Conservation (phyloP, 148 eudicot species). For the Cornus kousa region DNA sequence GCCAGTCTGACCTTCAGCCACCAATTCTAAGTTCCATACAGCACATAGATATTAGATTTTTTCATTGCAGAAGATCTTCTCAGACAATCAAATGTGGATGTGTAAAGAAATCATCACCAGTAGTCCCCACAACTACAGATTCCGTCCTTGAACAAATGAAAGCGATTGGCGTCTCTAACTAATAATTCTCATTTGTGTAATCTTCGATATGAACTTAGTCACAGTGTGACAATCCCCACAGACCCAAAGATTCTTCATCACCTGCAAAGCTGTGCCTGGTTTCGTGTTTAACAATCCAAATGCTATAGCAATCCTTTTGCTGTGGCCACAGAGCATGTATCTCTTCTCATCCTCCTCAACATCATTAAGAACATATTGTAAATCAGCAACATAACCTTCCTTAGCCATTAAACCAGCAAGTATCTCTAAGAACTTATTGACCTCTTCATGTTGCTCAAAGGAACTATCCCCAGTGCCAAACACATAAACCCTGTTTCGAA, state of each 20-base stretch:
- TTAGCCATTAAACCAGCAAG: conserved; percentile 24
- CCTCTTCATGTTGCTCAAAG: conserved; percentile 33
- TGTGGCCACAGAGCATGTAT: conserved; percentile 33
- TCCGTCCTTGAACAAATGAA: conserved; percentile 42
- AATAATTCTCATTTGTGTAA: conserved; percentile 29
- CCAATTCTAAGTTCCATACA: neutral
- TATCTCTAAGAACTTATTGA: conserved; percentile 22
- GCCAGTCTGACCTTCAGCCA: conserved; percentile 1
- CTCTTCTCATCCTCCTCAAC: conserved; percentile 38
- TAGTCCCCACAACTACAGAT: conserved; percentile 33
- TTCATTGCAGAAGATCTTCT: neutral
- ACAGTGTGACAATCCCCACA: conserved; percentile 37
- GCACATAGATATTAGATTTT: neutral
- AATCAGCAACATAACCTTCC: conserved; percentile 31
- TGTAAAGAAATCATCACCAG: conserved; percentile 21
- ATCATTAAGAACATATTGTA: conserved; percentile 33
- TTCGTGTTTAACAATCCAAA: conserved; percentile 35
- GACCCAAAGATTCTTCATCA: conserved; percentile 32
- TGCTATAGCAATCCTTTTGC: conserved; percentile 39
- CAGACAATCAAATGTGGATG: neutral
- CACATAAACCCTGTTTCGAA: conserved; percentile 25
- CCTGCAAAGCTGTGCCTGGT: conserved; percentile 26
- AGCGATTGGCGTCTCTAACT: conserved; percentile 41
- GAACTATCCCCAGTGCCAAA: conserved; percentile 30
- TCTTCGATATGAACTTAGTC: conserved; percentile 30